Evolutionary conservation across 1,139 yeast species (phyloP).

Genomic region (Pichia sp.): DNA sequence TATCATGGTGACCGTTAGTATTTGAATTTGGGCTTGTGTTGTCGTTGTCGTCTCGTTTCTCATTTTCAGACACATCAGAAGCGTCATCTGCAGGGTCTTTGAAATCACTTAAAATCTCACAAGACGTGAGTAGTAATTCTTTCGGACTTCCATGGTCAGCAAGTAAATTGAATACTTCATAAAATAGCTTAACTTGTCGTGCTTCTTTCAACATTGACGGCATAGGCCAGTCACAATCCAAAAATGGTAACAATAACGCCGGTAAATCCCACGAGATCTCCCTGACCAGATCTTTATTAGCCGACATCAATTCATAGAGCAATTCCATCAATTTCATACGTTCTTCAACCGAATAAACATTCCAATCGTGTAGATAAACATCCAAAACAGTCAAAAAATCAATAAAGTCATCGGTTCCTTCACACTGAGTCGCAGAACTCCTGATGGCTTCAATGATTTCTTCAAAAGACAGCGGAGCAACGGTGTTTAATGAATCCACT

Average conservation of each 20-base stretch:
- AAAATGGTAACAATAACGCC: conserved; percentile 41
- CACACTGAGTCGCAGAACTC: conserved; percentile 20
- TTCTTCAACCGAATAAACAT: conserved; percentile 39
- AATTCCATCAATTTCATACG: conserved; percentile 34
- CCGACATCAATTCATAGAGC: conserved; percentile 35
- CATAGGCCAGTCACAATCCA: conserved; percentile 26
- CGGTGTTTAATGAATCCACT: conserved; percentile 15
- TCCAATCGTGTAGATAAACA: conserved; percentile 44
- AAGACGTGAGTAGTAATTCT: conserved; percentile 61
- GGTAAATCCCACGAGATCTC: conserved; percentile 92
- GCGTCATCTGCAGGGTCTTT: conserved; percentile 15
- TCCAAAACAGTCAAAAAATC: conserved; percentile 71
- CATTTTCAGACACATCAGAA: not conserved
- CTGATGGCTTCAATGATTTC: conserved; percentile 14
- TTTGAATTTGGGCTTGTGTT: no score
- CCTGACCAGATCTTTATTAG: conserved; percentile 40
- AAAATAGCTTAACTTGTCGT: conserved; percentile 23
- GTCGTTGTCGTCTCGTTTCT: not conserved
- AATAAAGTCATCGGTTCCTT: conserved; percentile 47
- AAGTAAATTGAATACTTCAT: conserved; percentile 49
- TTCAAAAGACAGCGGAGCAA: conserved; percentile 13
- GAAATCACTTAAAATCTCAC: conserved; percentile 47
- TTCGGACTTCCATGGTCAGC: conserved; percentile 68
- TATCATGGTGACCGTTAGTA: no score
- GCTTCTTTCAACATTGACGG: conserved; percentile 12